phyloP scores from a whole-genome alignment of 768 basidiomycete species.

The Mycena rebaudengoi region DNA sequence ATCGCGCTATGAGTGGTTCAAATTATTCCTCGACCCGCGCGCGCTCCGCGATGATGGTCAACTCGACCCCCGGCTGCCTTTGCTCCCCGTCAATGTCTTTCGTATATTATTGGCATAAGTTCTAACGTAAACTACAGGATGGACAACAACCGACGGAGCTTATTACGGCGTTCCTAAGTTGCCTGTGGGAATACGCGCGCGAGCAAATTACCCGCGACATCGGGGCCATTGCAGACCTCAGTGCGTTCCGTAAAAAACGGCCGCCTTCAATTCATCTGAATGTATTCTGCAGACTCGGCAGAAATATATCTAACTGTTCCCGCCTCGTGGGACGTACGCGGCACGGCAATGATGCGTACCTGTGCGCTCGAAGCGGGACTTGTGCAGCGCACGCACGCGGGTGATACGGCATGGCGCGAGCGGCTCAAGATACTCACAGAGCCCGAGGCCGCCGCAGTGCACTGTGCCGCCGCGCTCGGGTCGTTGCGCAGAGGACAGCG shows the following conservation, averaged over 20 bases:
- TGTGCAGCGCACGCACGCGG: slow-evolving; percentile 74
- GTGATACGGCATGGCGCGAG: slow-evolving; percentile 81
- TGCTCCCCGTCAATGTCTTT: slow-evolving; percentile 69
- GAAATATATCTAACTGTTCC: slow-evolving; percentile 90
- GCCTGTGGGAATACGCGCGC: slow-evolving; percentile 88
- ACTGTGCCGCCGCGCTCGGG: slow-evolving; percentile 86
- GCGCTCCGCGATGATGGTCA: slow-evolving; percentile 73
- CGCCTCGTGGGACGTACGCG: slow-evolving; percentile 90
- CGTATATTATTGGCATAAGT: neutral
- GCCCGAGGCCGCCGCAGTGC: slow-evolving; percentile 90
- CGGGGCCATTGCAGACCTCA: slow-evolving; percentile 85
- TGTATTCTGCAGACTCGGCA: slow-evolving; percentile 78
- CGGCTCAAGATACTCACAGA: slow-evolving; percentile 86
- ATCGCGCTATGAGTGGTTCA: slow-evolving; percentile 61
- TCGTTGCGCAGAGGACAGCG: slow-evolving; percentile 82
- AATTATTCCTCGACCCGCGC: slow-evolving; percentile 85
- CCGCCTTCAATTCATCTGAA: too few relatives aligned
- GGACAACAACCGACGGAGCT: slow-evolving; percentile 82
- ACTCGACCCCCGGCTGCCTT: slow-evolving; percentile 81
- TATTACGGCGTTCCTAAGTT: slow-evolving; percentile 84
- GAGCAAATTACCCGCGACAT: slow-evolving; percentile 89
- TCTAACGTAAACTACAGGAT: slow-evolving; percentile 50
- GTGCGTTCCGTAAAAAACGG: too few relatives aligned
- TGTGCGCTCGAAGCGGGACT: slow-evolving; percentile 85
- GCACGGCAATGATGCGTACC: slow-evolving; percentile 86